phyloP scores from a whole-genome alignment of 2,329 filamentous ascomycete species.

The Dothistroma pini region DNA sequence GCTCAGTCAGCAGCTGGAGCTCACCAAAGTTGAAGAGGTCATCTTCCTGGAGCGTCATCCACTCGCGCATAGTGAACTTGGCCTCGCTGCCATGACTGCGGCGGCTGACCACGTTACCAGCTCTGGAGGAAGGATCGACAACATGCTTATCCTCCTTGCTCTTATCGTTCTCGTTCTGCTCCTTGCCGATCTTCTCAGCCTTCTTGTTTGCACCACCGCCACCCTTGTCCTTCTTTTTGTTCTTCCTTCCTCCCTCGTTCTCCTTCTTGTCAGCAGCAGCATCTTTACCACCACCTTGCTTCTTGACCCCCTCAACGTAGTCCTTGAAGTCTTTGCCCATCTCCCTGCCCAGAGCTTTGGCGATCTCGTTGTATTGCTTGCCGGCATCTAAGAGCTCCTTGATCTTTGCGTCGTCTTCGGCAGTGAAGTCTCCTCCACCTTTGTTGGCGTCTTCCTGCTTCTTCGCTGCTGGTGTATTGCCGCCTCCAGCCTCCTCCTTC shows the following conservation, averaged over 20 bases:
- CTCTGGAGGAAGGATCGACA: conserved; percentile 14
- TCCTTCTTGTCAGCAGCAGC: conserved; percentile 4
- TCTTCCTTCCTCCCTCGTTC: conserved; percentile 14
- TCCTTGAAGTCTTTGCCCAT: conserved; percentile 6
- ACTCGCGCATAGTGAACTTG: conserved; percentile 32
- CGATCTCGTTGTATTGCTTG: conserved; percentile 11
- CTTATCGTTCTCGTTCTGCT: conserved; percentile 9
- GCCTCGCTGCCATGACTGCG: conserved; percentile 20
- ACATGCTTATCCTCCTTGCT: conserved; percentile 9
- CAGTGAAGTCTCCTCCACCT: conserved; percentile 14
- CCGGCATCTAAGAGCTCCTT: conserved; percentile 8
- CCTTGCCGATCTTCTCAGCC: conserved; percentile 15
- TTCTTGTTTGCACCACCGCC: conserved; percentile 21
- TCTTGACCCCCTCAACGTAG: conserved; percentile 11
- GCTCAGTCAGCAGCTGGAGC: conserved; percentile 42
- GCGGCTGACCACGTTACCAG: conserved; percentile 11
- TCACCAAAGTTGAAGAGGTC: conserved; percentile 38
- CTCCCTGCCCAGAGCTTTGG: conserved; percentile 9
- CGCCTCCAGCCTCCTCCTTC: conserved; percentile 18
- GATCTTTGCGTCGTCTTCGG: conserved; percentile 22
- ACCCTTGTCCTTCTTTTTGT: conserved; percentile 17
- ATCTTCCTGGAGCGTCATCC: conserved; percentile 33
- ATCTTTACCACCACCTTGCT: not conserved
- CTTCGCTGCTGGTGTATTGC: conserved; percentile 1
- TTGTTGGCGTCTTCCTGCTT: conserved; percentile 11